phyloP scores from a whole-genome alignment of 2,329 filamentous ascomycete species.

The Nemania bipapillata region DNA sequence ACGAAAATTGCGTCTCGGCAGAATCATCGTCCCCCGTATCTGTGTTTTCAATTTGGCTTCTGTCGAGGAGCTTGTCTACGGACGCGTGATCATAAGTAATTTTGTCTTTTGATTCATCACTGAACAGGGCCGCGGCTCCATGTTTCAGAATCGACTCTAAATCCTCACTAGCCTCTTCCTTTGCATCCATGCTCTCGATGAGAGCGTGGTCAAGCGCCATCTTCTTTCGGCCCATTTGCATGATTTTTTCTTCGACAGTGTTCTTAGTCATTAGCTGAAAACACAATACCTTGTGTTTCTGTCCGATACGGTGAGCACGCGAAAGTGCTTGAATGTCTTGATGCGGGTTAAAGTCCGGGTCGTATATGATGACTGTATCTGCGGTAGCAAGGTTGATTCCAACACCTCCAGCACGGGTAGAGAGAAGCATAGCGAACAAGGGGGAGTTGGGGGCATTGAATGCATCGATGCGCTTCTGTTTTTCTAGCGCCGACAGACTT shows the following conservation, averaged over 20 bases:
- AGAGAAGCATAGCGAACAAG: constrained; percentile 90
- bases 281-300: constrained; percentile 93
- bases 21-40: constrained; percentile 69
- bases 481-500: constrained; percentile 80
- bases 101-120: constrained; percentile 75
- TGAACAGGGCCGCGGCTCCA: constrained; percentile 87
- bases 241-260: constrained; percentile 92
- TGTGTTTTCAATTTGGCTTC: constrained; percentile 81
- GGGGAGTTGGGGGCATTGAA: constrained; percentile 87
- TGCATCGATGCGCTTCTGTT: constrained; percentile 92
- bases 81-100: constrained; percentile 84
- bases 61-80: constrained; percentile 90
- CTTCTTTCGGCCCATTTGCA: constrained; percentile 94
- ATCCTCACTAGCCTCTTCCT: constrained; percentile 82
- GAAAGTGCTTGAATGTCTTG: constrained; percentile 97
- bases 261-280: constrained; percentile 93
- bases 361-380: constrained; percentile 96
- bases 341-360: constrained; percentile 97
- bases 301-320: constrained; percentile 93
- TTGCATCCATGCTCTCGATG: constrained; percentile 88
- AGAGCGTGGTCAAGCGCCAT: constrained; percentile 94
- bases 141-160: constrained; percentile 88
- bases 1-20: constrained; percentile 84
- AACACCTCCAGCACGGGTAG: constrained; percentile 92
- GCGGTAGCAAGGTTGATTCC: constrained; percentile 97